Evolutionary conservation across 345 rosid species (phyloP), one percentile per base, ranked within the genome.

Genomic region (Salix purpurea): DNA sequence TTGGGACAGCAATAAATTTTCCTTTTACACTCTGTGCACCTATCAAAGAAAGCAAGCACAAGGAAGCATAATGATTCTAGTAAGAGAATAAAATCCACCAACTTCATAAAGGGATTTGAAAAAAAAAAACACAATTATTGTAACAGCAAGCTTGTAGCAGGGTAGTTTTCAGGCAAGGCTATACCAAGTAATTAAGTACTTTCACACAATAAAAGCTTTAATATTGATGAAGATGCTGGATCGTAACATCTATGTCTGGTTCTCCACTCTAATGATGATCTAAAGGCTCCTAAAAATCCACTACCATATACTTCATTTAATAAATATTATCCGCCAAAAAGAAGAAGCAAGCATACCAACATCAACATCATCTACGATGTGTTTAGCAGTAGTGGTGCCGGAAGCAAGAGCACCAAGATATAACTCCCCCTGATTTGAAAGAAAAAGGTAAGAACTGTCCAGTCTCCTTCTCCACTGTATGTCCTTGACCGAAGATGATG

Each of bases 291-390:
- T 16, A 52, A 52, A 52, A 1, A 19, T 52, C n/a, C 1, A 52
- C 58, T 16, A 19, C n/a, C 58, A 52, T 52, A 19, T 52, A 52
- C 6, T n/a, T 21, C 58, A 52, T 52, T 52, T 52, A 37, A 39
- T 37, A 19, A 10, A 4, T 67, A 9, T 34, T 30, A 32, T 11
- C 5, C 5, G 50, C 21, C 42, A 26, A 24, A 46, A 19, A 15
- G 21, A 69, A 32, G 34, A 32, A 28, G 11, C 39, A 36, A 56
- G 23, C 48, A 65, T 84, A 96, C 99, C 97, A 0, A 98, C 98
- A 82, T 96, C 97, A 70, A 96, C 92, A 71, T 80, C 74, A 40
- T 90, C 97, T 89, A 91, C 81, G 54, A 90, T 81, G 84, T 75
- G 78, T 65, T 82, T 79, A 71, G 87, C 88, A 77, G 88, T 83